Conservation (phyloP, 306 rosid genomes). For the Nissolia schottii region DNA sequence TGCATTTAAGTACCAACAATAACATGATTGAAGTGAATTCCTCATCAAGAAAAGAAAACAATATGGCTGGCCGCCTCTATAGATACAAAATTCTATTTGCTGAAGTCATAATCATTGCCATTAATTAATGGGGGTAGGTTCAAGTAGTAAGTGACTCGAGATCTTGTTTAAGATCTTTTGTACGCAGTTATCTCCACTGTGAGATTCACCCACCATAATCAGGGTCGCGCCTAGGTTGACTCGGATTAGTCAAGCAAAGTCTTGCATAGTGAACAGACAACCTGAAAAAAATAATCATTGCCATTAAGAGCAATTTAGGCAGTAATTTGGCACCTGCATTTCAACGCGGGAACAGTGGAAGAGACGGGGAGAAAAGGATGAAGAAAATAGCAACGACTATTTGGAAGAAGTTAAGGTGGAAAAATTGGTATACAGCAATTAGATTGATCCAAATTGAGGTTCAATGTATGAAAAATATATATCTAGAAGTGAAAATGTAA, state of each 20-base stretch:
- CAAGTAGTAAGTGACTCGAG: too few relatives aligned
- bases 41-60: not conserved
- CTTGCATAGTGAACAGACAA: too few relatives aligned
- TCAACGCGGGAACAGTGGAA: slow-evolving; percentile 4
- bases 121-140: too few relatives aligned
- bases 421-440: not conserved
- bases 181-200: too few relatives aligned
- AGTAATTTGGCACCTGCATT: not conserved
- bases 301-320: slow-evolving; percentile 4
- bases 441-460: not conserved
- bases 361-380: not conserved
- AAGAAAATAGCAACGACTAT: not conserved
- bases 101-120: not conserved
- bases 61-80: not conserved
- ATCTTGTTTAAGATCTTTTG: too few relatives aligned
- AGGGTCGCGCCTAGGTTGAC: too few relatives aligned
- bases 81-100: not conserved
- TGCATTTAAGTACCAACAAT: not conserved
- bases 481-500: slow-evolving; percentile 14
- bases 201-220: too few relatives aligned
- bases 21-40: not conserved
- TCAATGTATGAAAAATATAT: not conserved
- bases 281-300: too few relatives aligned
- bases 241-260: too few relatives aligned
- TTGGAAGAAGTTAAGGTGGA: not conserved